phyloP scores from a whole-genome alignment of 768 basidiomycete species.

The Nidula microcarpa region DNA sequence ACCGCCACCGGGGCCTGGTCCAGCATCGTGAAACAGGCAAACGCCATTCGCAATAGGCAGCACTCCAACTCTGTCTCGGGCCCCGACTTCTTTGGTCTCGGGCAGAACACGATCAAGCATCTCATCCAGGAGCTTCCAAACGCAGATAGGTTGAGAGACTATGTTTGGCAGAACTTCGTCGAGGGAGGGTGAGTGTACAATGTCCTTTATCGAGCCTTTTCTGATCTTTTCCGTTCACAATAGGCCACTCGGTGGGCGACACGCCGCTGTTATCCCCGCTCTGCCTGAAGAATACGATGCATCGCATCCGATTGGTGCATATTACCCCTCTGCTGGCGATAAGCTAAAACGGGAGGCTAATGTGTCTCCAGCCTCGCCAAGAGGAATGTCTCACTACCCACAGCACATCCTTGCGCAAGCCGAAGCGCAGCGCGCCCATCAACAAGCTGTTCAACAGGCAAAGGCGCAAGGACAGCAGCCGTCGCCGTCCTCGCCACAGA shows the following conservation, averaged over 20 bases:
- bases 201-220: conserved; percentile 11
- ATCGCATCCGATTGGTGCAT: conserved; percentile 40
- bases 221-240: conserved; percentile 1
- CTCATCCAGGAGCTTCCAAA: conserved; percentile 82
- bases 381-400: conserved; percentile 43
- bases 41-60: conserved; percentile 74
- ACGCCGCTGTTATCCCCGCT: conserved; percentile 79
- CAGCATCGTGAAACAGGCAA: conserved; percentile 78
- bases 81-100: conserved; percentile 85
- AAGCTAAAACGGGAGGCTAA: conserved; percentile 23
- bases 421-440: conserved; percentile 26
- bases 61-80: conserved; percentile 88
- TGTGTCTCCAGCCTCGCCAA: conserved; percentile 24
- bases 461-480: conserved; percentile 19
- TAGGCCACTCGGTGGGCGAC: conserved; percentile 76
- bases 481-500: conserved; percentile 9
- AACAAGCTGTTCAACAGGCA: conserved; percentile 12
- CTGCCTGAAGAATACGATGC: conserved; percentile 71
- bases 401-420: conserved; percentile 45
- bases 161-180: conserved; percentile 83
- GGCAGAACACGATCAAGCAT: conserved; percentile 86
- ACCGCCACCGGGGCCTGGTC: conserved; percentile 89
- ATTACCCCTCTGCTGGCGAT: conserved; percentile 37
- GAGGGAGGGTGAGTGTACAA: conserved; percentile 70
- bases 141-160: conserved; percentile 69